phyloP scores from a whole-genome alignment of 2,329 filamentous ascomycete genomes.

The Paradendryphiella salina region DNA sequence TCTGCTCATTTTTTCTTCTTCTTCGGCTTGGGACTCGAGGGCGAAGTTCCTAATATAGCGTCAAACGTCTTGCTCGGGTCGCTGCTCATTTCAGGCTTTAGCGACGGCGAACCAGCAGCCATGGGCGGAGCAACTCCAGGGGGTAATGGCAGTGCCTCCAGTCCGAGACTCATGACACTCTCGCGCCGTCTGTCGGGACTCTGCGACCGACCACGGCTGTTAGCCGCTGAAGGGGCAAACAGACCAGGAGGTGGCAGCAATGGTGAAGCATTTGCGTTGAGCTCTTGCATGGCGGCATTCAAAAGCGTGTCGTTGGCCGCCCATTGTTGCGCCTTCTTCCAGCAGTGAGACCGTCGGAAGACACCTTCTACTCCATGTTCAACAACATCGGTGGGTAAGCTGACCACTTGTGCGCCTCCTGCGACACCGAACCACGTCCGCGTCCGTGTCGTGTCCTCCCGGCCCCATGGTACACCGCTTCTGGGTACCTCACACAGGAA shows the following conservation, averaged over 20 bases:
- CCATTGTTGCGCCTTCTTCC: conserved; percentile 67
- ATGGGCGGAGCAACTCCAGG: conserved; percentile 47
- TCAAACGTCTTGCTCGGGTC: conserved; percentile 55
- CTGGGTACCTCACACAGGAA: conserved; percentile 78
- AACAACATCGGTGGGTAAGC: conserved; percentile 65
- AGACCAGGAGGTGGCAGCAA: conserved; percentile 40
- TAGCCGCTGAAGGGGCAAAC: conserved; percentile 26
- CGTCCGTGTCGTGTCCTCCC: conserved; percentile 59
- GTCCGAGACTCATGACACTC: conserved; percentile 51
- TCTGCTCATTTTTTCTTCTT: conserved; percentile 35
- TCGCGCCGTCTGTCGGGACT: conserved; percentile 46
- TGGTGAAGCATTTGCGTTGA: conserved; percentile 34
- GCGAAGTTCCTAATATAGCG: conserved; percentile 48
- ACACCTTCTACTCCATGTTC: conserved; percentile 69
- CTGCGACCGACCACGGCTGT: conserved; percentile 27
- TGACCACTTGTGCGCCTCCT: conserved; percentile 65
- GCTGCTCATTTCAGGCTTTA: conserved; percentile 38
- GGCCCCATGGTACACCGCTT: conserved; percentile 73
- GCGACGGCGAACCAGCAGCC: conserved; percentile 28
- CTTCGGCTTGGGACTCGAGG: conserved; percentile 33
- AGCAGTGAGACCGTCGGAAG: conserved; percentile 71
- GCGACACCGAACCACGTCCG: conserved; percentile 76
- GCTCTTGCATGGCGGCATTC: conserved; percentile 42
- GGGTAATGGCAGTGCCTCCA: conserved; percentile 54
- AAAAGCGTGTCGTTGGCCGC: conserved; percentile 46